Conservation (phyloP, 2,329 filamentous ascomycete species). For the Ceratocystiopsis brevicomis region DNA sequence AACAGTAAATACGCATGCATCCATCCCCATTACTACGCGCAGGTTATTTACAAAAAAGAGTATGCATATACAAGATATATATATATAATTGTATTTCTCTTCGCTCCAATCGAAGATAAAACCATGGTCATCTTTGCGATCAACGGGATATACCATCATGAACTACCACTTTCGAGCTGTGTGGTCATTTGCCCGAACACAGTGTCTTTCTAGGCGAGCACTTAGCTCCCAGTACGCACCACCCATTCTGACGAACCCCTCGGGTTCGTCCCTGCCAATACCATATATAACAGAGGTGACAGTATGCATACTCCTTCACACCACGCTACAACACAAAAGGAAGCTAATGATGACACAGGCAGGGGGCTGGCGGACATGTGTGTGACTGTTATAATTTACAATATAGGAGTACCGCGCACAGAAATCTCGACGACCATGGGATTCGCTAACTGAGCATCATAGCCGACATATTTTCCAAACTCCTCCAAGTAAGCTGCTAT, state of each 20-base stretch:
- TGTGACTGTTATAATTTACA: conserved; percentile 14
- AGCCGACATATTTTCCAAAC: conserved; percentile 71
- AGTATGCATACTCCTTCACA: conserved; percentile 17
- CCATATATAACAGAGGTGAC: conserved; percentile 40
- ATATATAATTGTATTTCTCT: too few relatives aligned
- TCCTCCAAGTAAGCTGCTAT: conserved; percentile 31
- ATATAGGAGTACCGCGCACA: not conserved
- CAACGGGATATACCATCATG: conserved; percentile 12
- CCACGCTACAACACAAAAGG: not conserved
- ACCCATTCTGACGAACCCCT: not conserved
- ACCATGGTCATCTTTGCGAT: not conserved
- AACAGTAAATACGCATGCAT: too few relatives aligned
- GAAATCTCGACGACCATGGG: conserved; percentile 11
- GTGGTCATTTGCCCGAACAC: conserved; percentile 15
- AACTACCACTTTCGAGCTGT: not conserved
- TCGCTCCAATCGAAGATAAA: too few relatives aligned
- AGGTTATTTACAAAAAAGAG: too few relatives aligned
- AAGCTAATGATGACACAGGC: conserved; percentile 30
- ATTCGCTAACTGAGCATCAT: conserved; percentile 2
- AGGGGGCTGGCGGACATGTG: conserved; percentile 62
- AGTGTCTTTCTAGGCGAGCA: not conserved
- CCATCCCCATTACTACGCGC: too few relatives aligned
- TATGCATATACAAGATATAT: too few relatives aligned
- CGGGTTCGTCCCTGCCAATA: conserved; percentile 29
- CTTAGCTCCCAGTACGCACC: not conserved